Evolutionary conservation across 208 protist species (phyloP), one percentile per base, ranked within the genome.

Genomic region (Vickermania ingenoplastis): DNA sequence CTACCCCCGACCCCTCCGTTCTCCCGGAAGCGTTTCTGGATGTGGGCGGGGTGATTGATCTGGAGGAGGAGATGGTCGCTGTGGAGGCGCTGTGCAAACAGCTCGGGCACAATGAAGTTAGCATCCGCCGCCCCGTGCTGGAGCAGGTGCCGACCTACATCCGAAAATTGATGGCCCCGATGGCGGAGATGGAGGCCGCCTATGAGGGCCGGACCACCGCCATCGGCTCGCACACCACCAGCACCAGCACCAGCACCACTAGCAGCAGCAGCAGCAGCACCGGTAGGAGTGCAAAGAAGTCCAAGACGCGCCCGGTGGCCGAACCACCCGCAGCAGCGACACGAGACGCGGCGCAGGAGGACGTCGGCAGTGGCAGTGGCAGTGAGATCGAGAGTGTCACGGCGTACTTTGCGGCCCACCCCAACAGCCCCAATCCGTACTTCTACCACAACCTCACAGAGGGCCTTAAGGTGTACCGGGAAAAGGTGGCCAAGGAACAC

Each of bases 41-140:
- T 45, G 36, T 45, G 11, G 81, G 76, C 21, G 81, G 73, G 13
- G 57, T 57, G 30, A 75, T 86, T 22, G 66, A 79, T 36, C 28
- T 91, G 17, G 72, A 86, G 49, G 59, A 53, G 22, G 80, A 89
- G 55, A 70, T 86, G 63, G 70, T 77, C 21, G 69, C 71, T 48
- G 83, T 94, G 29, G 87, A 94, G 69, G 55, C 76, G 24, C 58
- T 94, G 14, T 94, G 87, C 71, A 81, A 79, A 59, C 77, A 81
- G 17, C 70, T 94, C 2, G 87, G 80, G 3, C 81, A 94, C 73
- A 91, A 91, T 67, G 87, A 94, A 63, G 83, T 86, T n/a, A 67
- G 61, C 11, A 74, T 94, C 31, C 83, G 87, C 13, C 80, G 88
- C 49, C 76, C 77, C 13, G 83, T 79, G 31, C 67, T 94, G 14